Evolutionary conservation across 176 grass and related monocot genomes (phyloP).

Genomic region (Avena insularis): DNA sequence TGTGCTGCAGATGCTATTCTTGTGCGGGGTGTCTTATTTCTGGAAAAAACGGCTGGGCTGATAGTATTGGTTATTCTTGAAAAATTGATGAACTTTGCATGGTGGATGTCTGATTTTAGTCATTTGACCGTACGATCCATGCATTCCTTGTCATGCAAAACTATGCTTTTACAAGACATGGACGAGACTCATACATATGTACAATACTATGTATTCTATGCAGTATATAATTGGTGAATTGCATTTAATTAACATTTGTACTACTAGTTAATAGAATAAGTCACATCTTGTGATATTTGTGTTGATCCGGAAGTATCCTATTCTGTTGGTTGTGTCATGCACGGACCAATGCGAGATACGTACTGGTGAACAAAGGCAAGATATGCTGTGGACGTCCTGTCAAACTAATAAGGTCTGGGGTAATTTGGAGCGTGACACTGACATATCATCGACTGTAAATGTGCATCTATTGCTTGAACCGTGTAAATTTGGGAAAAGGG

Average conservation of each 20-base stretch:
- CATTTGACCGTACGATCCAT: conserved; percentile 15
- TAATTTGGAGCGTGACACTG: not conserved
- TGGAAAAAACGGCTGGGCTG: conserved; percentile 26
- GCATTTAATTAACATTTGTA: not conserved
- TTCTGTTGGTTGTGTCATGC: not conserved
- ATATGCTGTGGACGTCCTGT: not conserved
- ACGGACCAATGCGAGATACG: not conserved
- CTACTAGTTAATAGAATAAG: not conserved
- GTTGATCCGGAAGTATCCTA: not conserved
- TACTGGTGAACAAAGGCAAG: not conserved
- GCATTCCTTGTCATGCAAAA: not conserved
- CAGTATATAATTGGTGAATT: not conserved
- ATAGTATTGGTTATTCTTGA: not conserved
- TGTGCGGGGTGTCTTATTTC: conserved; percentile 41
- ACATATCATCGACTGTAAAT: not conserved
- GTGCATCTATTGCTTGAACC: not conserved
- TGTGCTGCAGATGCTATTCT: conserved; percentile 59
- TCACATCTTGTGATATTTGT: not conserved
- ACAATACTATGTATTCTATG: not conserved
- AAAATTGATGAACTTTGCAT: not conserved
- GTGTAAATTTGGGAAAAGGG: not conserved
- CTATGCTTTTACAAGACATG: not conserved
- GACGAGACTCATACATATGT: not conserved
- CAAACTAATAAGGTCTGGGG: not conserved
- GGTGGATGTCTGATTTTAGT: conserved; percentile 3